Evolutionary conservation across 305 asterid species (phyloP), one percentile per base, ranked within the genome.

Genomic region (Fraxinus albicans): DNA sequence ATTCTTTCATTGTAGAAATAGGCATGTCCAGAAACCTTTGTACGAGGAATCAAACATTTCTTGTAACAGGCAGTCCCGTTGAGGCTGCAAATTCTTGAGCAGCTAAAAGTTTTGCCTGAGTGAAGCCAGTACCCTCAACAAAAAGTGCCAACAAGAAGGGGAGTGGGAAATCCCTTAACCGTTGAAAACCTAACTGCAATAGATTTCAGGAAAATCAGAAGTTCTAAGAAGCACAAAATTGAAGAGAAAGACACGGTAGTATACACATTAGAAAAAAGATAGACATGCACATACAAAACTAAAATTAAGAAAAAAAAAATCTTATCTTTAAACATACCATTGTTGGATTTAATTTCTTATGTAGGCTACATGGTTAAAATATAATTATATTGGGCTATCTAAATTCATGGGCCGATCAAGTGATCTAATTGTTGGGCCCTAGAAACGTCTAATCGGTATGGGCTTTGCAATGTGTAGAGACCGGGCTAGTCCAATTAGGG

Each of bases 61-160:
- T 91, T 77, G 99, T 98, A 82, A 96, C 84, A 82, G 96, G 98
- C 85, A 92, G 84, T 81, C 97, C 97, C 1, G 84, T 83, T 72
- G 95, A 91, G 82, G 94, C 84, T 77, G 99, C 99, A 70, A 95
- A 96, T 87, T 96, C 98, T 85, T 95, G 98, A 83, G 99, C 98
- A 58, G 97, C 98, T 83, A 93, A 84, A 85, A 96, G 98, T 90
- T 96, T 96, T 83, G 98, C 95, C 87, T 92, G 95, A 0, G 99
- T 96, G 83, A 96, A 96, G 81, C 97, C 96, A 86, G 98, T 96
- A 73, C 99, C 99, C 90, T 94, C 98, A 21, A 93, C 98, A 81
- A 96, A 96, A 86, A 96, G 97, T 72, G 97, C 98, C 82, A 96
- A 81, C 97, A 98, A 96, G 86, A 96, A 96, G 27, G 99, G 97